Conservation (phyloP, 1,284 basidiomycete species). For the Coniferiporia weirii region DNA sequence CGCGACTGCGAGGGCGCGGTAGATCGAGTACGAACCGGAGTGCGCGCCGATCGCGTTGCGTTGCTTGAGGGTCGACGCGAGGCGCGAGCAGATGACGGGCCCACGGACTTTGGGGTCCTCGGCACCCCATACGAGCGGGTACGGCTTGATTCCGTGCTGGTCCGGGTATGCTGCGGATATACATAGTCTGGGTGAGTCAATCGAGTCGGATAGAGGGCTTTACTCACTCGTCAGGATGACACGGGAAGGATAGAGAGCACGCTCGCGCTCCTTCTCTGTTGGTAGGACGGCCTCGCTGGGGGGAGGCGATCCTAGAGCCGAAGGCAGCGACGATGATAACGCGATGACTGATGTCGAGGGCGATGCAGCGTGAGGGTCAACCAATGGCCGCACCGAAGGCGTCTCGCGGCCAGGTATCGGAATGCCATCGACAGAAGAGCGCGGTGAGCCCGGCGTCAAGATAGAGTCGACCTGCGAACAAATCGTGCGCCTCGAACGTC, state of each 20-base stretch:
- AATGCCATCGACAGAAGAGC: background rate
- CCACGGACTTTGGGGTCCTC: constrained; percentile 64
- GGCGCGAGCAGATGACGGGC: constrained; percentile 86
- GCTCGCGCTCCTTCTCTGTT: constrained; percentile 67
- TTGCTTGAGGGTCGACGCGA: constrained; percentile 79
- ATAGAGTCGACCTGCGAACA: constrained; percentile 24
- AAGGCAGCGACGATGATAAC: constrained; percentile 28
- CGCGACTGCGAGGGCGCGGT: constrained; percentile 87
- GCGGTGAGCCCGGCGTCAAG: constrained; percentile 19
- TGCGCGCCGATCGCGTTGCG: constrained; percentile 95
- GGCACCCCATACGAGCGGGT: constrained; percentile 81
- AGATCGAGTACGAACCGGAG: constrained; percentile 91
- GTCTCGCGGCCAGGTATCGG: constrained; percentile 11
- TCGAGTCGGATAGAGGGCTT: background rate
- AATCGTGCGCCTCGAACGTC: constrained; percentile 11
- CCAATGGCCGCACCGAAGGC: constrained; percentile 6
- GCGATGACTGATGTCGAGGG: constrained; percentile 24
- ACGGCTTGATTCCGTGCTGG: constrained; percentile 71
- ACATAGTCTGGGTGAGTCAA: constrained; percentile 13
- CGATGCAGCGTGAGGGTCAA: constrained; percentile 13
- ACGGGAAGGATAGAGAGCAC: constrained; percentile 67
- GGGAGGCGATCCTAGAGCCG: constrained; percentile 23
- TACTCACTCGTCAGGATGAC: constrained; percentile 76
- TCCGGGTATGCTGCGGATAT: constrained; percentile 55
- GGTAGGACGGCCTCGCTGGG: constrained; percentile 16